phyloP scores from a whole-genome alignment of 2,329 filamentous ascomycete genomes.

The Fusarium torreyae region DNA sequence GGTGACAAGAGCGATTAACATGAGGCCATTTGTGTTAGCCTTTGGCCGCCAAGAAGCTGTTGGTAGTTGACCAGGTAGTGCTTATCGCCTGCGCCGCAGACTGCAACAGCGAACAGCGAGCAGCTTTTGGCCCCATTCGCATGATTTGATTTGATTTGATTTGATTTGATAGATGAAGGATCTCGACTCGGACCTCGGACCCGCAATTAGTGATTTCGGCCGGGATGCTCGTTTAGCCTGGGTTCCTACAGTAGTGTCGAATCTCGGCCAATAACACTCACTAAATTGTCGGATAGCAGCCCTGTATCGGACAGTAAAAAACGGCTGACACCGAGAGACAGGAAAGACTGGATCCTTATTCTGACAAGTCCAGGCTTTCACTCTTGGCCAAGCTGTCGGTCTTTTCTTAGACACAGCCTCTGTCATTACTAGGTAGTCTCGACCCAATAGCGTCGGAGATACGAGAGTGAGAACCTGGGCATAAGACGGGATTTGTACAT shows the following conservation, averaged over 20 bases:
- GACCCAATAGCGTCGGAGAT: too few relatives aligned
- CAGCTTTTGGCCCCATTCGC: conserved; percentile 57
- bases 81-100: conserved; percentile 55
- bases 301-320: background rate
- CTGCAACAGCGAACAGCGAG: conserved; percentile 64
- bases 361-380: background rate
- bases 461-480: too few relatives aligned
- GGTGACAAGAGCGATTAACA: background rate
- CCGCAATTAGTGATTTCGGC: conserved; percentile 20
- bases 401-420: background rate
- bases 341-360: background rate
- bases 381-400: background rate
- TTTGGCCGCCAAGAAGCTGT: conserved; percentile 7
- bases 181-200: conserved; percentile 53
- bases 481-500: too few relatives aligned
- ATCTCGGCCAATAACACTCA: conserved; percentile 20
- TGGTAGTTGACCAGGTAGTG: background rate
- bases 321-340: background rate
- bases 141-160: conserved; percentile 55
- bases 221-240: conserved; percentile 17
- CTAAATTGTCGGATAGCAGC: background rate
- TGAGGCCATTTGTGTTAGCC: background rate
- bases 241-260: conserved; percentile 33
- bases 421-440: too few relatives aligned
- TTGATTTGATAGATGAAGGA: conserved; percentile 4